These are phyloP conservation scores for Aspergillus sp. DNA, from an alignment of 2,329 filamentous ascomycete genomes.

Conservation along the genomic window DNA sequence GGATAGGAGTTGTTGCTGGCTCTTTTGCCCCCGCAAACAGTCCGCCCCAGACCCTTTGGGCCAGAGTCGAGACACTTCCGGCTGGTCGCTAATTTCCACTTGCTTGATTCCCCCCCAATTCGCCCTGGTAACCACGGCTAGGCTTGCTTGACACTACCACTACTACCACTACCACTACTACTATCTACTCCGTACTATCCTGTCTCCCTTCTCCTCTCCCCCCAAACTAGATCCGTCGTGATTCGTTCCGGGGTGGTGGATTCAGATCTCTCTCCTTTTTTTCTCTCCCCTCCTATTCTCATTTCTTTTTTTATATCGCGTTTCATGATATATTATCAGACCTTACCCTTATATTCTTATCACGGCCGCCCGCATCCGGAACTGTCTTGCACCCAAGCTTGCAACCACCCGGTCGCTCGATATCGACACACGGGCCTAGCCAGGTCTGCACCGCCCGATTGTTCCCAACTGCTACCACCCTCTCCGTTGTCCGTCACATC, in stretches of 20 bases:
- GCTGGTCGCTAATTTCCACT: conserved; percentile 9
- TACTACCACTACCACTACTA: conserved; percentile 8
- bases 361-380: conserved; percentile 12
- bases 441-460: conserved; percentile 19
- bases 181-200: background rate
- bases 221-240: background rate
- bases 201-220: background rate
- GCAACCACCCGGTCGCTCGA: conserved; percentile 11
- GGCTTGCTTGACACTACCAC: too few species aligned
- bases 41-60: conserved; percentile 23
- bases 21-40: conserved; percentile 31
- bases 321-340: conserved; percentile 5
- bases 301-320: conserved; percentile 10
- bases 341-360: conserved; percentile 12
- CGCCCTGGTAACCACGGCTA: conserved; percentile 32
- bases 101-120: conserved; percentile 19
- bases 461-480: background rate
- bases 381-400: background rate
- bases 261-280: conserved; percentile 13
- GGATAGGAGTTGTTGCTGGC: background rate
- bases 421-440: conserved; percentile 18
- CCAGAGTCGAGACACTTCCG: conserved; percentile 1
- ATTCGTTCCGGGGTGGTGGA: conserved; percentile 9
- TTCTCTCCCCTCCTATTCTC: conserved; percentile 7
- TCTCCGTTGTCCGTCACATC: background rate